Base-by-base conservation (phyloP, 2,329 filamentous ascomycete species). In the Chalaropsis thielavioides region DNA sequence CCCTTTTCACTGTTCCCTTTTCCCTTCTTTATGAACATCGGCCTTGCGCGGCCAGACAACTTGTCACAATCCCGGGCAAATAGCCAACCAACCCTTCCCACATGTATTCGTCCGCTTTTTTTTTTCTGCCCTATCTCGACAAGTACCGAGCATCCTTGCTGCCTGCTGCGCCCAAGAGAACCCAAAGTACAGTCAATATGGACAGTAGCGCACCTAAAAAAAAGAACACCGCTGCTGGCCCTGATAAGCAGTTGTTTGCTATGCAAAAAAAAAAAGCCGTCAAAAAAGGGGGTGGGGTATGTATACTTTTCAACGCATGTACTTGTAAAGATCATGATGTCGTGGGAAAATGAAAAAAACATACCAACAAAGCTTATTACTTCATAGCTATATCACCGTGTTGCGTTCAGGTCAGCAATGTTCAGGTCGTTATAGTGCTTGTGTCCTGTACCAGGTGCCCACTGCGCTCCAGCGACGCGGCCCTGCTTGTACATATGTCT, bases 51-150 rank as follows among this genome's bases (percentile, higher is more conserved):
- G 43, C 51, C 27, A n/a, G 31, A 10, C 22, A 31, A 35, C 24
- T 35, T 58, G 27, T 58, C 51, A 58, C 24, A 58, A 35, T 58
- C 24, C 51, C 24, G 15, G 8, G 1, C 13, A 38, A 58, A 35
- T n/a, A 58, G 27, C 54, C 54, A 38, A 38, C 54, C 54, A 38
- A 38, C 15, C 54, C 54, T 35, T 58, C 15, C 54, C 31, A 58
- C 46, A 35, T 38, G 54, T 58, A 58, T 58, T 38, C 54, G 38
- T 58, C 54, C 54, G 54, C 35, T 7, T 38, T 10, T 58, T 27
- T 35, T 58, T 56, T 35, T 58, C 54, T 19, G 54, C 54, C 54
- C 54, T 58, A 58, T 58, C 54, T 58, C 54, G 13, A 58, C 54
- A 58, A 58, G 27, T 58, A 19, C 54, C 54, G 27, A 58, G 54